Evolutionary conservation across 2,329 filamentous ascomycete genomes (phyloP).

Genomic region (Microsporum audouinii): DNA sequence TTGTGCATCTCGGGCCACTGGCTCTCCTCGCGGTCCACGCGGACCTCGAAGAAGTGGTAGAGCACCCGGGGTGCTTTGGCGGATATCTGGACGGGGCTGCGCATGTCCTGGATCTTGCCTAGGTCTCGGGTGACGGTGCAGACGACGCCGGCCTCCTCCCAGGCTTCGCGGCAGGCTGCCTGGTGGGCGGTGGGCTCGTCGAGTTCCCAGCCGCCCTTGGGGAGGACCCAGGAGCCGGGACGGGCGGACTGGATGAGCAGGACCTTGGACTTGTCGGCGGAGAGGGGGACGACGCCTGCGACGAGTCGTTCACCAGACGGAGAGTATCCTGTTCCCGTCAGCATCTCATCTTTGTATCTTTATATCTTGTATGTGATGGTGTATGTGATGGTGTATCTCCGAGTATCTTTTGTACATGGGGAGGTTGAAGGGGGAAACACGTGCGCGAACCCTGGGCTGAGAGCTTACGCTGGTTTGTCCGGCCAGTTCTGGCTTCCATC

Average conservation of each 20-base stretch:
- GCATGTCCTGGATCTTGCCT: constrained; percentile 72
- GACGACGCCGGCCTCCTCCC: constrained; percentile 93
- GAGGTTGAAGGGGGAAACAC: constrained; percentile 10
- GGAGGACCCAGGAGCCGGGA: constrained; percentile 87
- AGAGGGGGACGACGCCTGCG: constrained; percentile 84
- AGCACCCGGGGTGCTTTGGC: constrained; percentile 54
- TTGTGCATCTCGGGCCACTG: constrained; percentile 94
- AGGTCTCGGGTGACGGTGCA: constrained; percentile 77
- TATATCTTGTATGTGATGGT: constrained; percentile 1
- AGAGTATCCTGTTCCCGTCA: constrained; percentile 53
- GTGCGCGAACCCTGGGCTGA: constrained; percentile 16
- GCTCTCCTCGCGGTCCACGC: constrained; percentile 71
- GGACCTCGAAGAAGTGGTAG: constrained; percentile 60
- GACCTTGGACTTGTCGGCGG: constrained; percentile 73
- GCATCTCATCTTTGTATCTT: background rate
- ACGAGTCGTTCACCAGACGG: constrained; percentile 86
- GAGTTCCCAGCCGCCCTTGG: constrained; percentile 94
- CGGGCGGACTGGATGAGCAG: constrained; percentile 87
- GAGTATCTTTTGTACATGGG: background rate
- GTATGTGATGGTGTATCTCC: background rate
- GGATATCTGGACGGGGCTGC: constrained; percentile 44
- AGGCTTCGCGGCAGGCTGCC: constrained; percentile 78
- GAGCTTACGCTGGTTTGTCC: constrained; percentile 40
- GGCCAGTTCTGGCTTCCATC: constrained; percentile 39
- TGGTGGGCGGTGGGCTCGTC: constrained; percentile 82